Conservation (phyloP, 176 grass and related monocot species). For the Tuctoria greenei region DNA sequence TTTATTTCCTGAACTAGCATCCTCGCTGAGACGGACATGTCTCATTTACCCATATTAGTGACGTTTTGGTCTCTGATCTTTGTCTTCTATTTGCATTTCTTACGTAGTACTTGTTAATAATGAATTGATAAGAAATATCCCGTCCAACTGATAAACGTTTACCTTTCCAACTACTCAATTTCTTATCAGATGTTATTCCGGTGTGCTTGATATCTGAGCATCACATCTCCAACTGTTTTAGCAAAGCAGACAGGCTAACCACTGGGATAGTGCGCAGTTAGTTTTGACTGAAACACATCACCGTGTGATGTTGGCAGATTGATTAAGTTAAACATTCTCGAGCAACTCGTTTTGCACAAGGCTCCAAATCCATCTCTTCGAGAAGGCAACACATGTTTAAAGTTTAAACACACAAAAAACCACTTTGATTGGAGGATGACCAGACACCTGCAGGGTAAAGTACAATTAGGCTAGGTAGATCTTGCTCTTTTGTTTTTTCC, state of each 20-base stretch:
- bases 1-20: too few relatives aligned
- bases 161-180: too few relatives aligned
- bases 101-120: too few relatives aligned
- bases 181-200: too few relatives aligned
- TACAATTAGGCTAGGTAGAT: conserved; percentile 1
- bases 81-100: too few relatives aligned
- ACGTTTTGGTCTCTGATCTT: too few relatives aligned
- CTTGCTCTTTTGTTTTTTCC: neutral
- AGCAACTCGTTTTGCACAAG: conserved; percentile 44
- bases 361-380: neutral
- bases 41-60: too few relatives aligned
- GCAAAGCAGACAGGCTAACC: conserved; percentile 35
- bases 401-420: neutral
- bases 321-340: neutral
- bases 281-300: conserved; percentile 13
- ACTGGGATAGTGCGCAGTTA: conserved; percentile 9
- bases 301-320: conserved; percentile 18
- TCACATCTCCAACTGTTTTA: neutral
- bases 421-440: conserved; percentile 1
- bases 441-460: conserved; percentile 27
- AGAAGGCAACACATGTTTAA: conserved; percentile 7
- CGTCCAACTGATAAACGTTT: too few relatives aligned
- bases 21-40: too few relatives aligned
- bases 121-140: too few relatives aligned
- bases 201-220: too few relatives aligned